phyloP scores from a whole-genome alignment of 305 asterid genomes.

The Fraxinus sp. region DNA sequence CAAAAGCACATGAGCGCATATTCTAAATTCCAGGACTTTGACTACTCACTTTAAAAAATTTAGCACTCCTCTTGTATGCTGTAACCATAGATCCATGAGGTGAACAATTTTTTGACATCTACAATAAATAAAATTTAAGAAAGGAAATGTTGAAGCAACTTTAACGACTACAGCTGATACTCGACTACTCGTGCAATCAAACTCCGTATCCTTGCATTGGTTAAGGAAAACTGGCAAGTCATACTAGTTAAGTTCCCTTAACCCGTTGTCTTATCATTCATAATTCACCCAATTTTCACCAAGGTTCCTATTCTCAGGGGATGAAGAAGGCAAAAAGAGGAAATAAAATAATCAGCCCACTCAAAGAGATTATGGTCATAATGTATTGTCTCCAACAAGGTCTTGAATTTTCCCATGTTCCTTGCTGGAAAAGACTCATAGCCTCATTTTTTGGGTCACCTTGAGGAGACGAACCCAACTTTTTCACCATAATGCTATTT shows the following conservation, averaged over 20 bases:
- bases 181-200: neutral
- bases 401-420: neutral
- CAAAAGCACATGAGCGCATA: neutral
- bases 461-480: neutral
- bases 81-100: neutral
- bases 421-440: neutral
- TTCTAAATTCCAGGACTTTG: neutral
- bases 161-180: neutral
- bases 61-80: neutral
- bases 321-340: slow-evolving; percentile 5
- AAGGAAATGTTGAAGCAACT: neutral
- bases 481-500: slow-evolving; percentile 6
- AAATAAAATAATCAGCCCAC: neutral
- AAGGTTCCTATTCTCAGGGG: neutral
- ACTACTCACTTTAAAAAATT: neutral
- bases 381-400: slow-evolving; percentile 1
- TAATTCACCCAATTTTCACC: neutral
- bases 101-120: neutral
- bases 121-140: neutral
- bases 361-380: slow-evolving; percentile 9
- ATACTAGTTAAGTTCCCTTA: neutral
- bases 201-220: neutral
- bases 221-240: slow-evolving; percentile 7
- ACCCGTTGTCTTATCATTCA: neutral
- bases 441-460: neutral